Conservation (phyloP, 2,329 filamentous ascomycete genomes). For the Sphaerulina vaccinii region DNA sequence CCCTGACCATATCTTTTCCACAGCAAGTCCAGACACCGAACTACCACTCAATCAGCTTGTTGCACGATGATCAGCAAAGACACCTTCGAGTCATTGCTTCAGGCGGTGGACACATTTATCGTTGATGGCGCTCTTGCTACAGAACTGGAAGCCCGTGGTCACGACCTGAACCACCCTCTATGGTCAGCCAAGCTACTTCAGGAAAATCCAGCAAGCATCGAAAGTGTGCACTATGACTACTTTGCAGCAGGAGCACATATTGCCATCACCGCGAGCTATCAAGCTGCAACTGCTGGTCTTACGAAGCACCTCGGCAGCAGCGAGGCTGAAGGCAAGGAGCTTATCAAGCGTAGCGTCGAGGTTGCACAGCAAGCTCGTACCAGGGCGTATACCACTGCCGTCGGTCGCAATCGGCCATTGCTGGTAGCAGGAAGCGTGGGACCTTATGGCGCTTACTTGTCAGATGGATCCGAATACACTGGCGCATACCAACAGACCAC, state of each 20-base stretch:
- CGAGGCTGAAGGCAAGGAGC: constrained; percentile 35
- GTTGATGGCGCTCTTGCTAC: constrained; percentile 51
- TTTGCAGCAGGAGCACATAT: constrained; percentile 47
- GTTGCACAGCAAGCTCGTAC: constrained; percentile 42
- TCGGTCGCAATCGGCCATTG: constrained; percentile 18
- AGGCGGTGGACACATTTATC: constrained; percentile 36
- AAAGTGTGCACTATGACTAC: constrained; percentile 47
- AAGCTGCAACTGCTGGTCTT: constrained; percentile 46
- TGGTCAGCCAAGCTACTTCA: constrained; percentile 48
- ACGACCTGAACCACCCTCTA: constrained; percentile 44
- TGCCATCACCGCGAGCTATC: constrained; percentile 50
- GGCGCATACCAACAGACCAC: constrained; percentile 41
- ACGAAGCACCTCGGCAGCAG: constrained; percentile 39
- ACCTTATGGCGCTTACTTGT: constrained; percentile 49
- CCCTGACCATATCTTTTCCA: background rate
- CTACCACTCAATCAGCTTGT: background rate
- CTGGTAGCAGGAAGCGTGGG: constrained; percentile 49
- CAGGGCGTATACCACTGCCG: background rate
- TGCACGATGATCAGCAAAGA: constrained; percentile 27
- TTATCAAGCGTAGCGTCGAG: constrained; percentile 44
- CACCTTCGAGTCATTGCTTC: constrained; percentile 28
- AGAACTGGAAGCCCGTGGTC: constrained; percentile 46
- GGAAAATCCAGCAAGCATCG: constrained; percentile 43
- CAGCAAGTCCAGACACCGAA: background rate
- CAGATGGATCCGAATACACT: constrained; percentile 48